A percentile compares a stretch with the other conserved stretches of the same genome.
Conservation (phyloP, 768 basidiomycete species). For the Mycena olivaceomarginata region DNA sequence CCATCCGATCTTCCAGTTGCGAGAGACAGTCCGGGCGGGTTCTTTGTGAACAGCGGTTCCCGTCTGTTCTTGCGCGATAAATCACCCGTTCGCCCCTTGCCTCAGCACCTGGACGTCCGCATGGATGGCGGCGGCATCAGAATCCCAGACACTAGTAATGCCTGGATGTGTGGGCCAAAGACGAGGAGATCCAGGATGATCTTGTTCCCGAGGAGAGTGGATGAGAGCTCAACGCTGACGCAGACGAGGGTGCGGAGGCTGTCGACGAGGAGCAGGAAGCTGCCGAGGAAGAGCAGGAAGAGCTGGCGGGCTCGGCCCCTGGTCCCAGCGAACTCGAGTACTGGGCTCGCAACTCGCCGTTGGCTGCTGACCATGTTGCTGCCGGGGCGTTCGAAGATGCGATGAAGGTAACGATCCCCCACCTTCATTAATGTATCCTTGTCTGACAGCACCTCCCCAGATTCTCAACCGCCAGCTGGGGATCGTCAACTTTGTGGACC, state of each 20-base stretch:
- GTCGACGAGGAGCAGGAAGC: slow-evolving; percentile 69
- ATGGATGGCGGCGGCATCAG: slow-evolving; percentile 30
- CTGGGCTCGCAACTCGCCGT: slow-evolving; percentile 96
- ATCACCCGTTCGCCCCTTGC: slow-evolving; percentile 7
- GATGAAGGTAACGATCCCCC: slow-evolving; percentile 85
- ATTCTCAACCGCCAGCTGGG: slow-evolving; percentile 96
- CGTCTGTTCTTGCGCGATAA: slow-evolving; percentile 38
- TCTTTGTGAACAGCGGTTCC: slow-evolving; percentile 21
- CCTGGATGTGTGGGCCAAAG: slow-evolving; percentile 92
- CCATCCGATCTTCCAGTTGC: neutral
- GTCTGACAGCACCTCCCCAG: slow-evolving; percentile 57
- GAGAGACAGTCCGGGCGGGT: neutral
- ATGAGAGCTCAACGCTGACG: slow-evolving; percentile 93
- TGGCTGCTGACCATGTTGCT: slow-evolving; percentile 95
- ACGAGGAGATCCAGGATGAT: slow-evolving; percentile 84
- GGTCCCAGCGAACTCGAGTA: slow-evolving; percentile 92
- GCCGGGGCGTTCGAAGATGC: slow-evolving; percentile 98
- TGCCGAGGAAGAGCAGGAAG: slow-evolving; percentile 70
- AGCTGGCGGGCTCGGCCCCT: slow-evolving; percentile 86
- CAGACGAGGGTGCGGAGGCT: slow-evolving; percentile 70
- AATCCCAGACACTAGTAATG: slow-evolving; percentile 32
- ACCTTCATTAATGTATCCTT: neutral
- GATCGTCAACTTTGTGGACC: slow-evolving; percentile 88
- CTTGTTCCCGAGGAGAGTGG: slow-evolving; percentile 85
- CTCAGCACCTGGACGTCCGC: slow-evolving; percentile 23